Evolutionary conservation across 306 rosid species (phyloP), one percentile per base, ranked within the genome.

Genomic region (Alnus rubra): DNA sequence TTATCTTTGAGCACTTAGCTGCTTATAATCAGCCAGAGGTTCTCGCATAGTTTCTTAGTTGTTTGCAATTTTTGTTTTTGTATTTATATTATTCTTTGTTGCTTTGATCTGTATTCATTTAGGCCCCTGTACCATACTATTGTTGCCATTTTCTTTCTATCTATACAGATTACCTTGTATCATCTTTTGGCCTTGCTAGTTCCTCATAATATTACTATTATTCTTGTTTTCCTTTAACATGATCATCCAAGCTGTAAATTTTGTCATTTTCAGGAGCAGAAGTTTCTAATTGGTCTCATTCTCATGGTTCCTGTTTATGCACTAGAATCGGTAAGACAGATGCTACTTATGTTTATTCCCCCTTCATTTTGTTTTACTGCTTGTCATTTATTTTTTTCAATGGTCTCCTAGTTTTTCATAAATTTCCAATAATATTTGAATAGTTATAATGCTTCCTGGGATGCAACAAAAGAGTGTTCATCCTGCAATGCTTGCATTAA

Each of bases 301-400:
- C 81, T 95, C 80, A 93, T 95, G 99, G 96, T 95, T 88, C 99
- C 99, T 87, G 99, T 95, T 80, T 95, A 93, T 89, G 89, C 98
- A 23, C 79, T 95, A 80, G 99, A 95, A 91, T 95, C 99, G 88
- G 99, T 95, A 88, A 55, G 97, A 33, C 35, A 10, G 39, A 30
- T 7, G 8, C 54, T 75, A 55, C 52, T 54, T 74, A 62, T 81
- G 33, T 52, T 77, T 37, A 10, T 74, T 71, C 12, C 30, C 35
- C 68, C 50, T 33, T 54, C 55, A 4, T 28, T 69, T 74, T 74
- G 48, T 10, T 47, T 77, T 78, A 30, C 19, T 23, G 72, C 73
- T 62, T 68, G 72, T 56, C 45, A 18, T 62, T 59, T 30, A 42
- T 72, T 65, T 78, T 60, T 60, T 54, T 18, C 28, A 37, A 35